Evolutionary conservation across 306 rosid genomes (phyloP).

Genomic region (Casuarina cunninghamiana): DNA sequence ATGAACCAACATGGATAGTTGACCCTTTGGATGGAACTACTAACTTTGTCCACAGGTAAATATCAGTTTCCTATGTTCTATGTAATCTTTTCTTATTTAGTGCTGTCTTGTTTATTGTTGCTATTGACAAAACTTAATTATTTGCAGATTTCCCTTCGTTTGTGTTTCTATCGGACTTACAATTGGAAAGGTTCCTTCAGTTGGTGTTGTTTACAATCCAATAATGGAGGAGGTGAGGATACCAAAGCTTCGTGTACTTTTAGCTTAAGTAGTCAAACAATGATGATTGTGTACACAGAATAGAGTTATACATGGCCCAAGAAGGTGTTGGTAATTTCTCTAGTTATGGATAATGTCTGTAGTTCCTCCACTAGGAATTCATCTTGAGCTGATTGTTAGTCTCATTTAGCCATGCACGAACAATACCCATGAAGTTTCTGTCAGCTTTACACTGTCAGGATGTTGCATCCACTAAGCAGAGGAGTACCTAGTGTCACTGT

Average conservation of each 20-base stretch:
- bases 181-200: slow-evolving; percentile 69
- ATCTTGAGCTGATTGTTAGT: background rate
- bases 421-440: background rate
- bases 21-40: slow-evolving; percentile 99
- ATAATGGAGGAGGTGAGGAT: slow-evolving; percentile 78
- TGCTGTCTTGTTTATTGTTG: slow-evolving; percentile 6
- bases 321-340: no score
- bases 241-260: slow-evolving; percentile 13
- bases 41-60: slow-evolving; percentile 94
- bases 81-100: slow-evolving; percentile 15
- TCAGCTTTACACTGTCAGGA: background rate
- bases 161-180: slow-evolving; percentile 98
- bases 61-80: slow-evolving; percentile 29
- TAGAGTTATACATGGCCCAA: background rate
- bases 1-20: slow-evolving; percentile 96
- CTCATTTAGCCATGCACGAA: background rate
- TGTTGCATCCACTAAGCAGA: slow-evolving; percentile 3
- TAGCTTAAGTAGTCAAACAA: slow-evolving; percentile 15
- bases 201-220: slow-evolving; percentile 98
- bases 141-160: slow-evolving; percentile 84
- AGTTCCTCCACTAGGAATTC: background rate
- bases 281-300: background rate
- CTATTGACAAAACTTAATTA: slow-evolving; percentile 1
- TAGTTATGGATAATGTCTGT: background rate
- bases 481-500: background rate